A percentile compares a stretch with the other conserved stretches of the same genome.
Evolutionary conservation across 1,284 basidiomycete species (phyloP).

Genomic region (Apiotrichum sp.): DNA sequence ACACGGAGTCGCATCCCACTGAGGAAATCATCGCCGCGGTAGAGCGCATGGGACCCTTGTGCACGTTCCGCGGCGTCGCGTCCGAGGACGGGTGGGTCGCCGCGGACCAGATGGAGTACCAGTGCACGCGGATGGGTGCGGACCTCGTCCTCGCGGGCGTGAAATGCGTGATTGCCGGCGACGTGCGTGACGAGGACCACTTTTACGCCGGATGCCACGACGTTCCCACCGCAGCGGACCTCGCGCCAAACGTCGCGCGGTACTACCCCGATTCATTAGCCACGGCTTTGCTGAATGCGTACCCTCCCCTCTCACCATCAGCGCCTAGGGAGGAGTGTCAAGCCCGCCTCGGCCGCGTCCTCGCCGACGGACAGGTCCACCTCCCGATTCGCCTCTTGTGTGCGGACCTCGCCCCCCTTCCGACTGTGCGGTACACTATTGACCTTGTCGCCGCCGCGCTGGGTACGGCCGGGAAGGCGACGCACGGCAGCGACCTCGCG

Average conservation of each 20-base stretch:
- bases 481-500: constrained; percentile 59
- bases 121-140: constrained; percentile 58
- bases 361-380: constrained; percentile 64
- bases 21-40: constrained; percentile 55
- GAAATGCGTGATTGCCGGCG: constrained; percentile 58
- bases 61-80: constrained; percentile 63
- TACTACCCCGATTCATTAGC: constrained; percentile 57
- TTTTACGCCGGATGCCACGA: constrained; percentile 63
- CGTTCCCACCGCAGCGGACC: constrained; percentile 51
- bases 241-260: constrained; percentile 56
- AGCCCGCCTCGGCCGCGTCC: constrained; percentile 52
- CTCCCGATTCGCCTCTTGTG: constrained; percentile 60
- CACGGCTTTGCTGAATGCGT: constrained; percentile 51
- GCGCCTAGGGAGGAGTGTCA: constrained; percentile 47
- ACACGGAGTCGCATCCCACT: constrained; percentile 52
- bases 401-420: constrained; percentile 58
- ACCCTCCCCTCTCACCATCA: constrained; percentile 42
- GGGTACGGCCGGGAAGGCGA: constrained; percentile 57
- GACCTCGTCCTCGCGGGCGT: constrained; percentile 58
- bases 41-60: constrained; percentile 49
- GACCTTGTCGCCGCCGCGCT: constrained; percentile 40
- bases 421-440: constrained; percentile 62
- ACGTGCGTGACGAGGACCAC: constrained; percentile 59
- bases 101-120: constrained; percentile 59
- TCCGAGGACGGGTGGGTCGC: constrained; percentile 50